Conservation (phyloP, 2,329 filamentous ascomycete genomes). For the Colletotrichum gigasporum region DNA sequence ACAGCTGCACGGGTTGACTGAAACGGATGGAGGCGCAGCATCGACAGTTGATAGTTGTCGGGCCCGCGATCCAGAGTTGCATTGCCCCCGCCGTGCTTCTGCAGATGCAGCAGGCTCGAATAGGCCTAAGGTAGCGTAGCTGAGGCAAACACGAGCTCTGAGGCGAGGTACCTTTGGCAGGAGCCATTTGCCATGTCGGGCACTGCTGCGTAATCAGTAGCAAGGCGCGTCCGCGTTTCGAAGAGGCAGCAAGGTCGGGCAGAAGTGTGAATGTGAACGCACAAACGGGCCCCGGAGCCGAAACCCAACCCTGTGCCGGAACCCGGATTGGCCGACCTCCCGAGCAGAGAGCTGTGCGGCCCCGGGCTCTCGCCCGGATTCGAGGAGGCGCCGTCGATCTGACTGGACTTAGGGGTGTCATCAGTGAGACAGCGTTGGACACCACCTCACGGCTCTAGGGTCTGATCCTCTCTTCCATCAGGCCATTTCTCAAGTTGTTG, state of each 20-base stretch:
- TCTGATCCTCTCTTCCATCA: background rate
- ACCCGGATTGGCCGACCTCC: background rate
- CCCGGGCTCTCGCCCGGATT: slow-evolving; percentile 1
- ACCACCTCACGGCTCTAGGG: background rate
- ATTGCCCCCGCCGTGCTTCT: slow-evolving; percentile 7
- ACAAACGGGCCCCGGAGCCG: background rate
- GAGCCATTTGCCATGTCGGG: no score
- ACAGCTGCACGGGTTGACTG: slow-evolving; percentile 17
- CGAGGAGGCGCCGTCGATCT: background rate
- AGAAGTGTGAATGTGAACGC: no score
- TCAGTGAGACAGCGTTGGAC: background rate
- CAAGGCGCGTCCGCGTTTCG: no score
- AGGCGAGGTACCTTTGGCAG: background rate
- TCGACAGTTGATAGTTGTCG: background rate
- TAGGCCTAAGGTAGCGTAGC: background rate
- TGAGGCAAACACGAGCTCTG: background rate
- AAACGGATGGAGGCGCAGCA: slow-evolving; percentile 14
- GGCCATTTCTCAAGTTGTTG: background rate
- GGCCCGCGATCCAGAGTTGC: slow-evolving; percentile 19
- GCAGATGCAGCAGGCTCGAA: slow-evolving; percentile 16
- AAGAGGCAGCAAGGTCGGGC: background rate
- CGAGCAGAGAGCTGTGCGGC: background rate
- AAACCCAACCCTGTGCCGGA: background rate
- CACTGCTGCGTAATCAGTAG: no score
- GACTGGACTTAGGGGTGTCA: background rate